Percentiles rank a stretch among this genome's conserved stretches.
phyloP scores from a whole-genome alignment of 805 yeast species.

The Candida coquimbonensis region DNA sequence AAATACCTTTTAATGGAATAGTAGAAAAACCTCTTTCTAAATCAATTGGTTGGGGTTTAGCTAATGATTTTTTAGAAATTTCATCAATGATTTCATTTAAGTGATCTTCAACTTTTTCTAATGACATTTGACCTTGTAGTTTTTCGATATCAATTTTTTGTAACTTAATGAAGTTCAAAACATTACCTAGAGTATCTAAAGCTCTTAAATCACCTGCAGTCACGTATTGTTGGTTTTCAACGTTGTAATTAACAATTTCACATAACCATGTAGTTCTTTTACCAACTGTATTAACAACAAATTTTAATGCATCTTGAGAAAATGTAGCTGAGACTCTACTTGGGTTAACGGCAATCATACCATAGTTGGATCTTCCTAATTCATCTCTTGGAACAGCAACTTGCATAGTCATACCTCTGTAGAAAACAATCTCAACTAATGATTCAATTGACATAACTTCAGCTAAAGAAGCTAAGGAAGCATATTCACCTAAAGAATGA shows the following conservation, averaged over 20 bases:
- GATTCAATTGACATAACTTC: constrained; percentile 99
- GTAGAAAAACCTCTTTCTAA: constrained; percentile 97
- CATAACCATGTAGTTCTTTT: constrained; percentile 85
- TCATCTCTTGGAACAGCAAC: constrained; percentile 99
- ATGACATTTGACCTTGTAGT: constrained; percentile 70
- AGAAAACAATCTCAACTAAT: constrained; percentile 94
- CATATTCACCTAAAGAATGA: constrained; percentile 98
- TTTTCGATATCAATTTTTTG: constrained; percentile 92
- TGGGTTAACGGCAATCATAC: constrained; percentile 99
- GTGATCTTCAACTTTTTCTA: constrained; percentile 86
- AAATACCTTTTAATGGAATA: constrained; percentile 95
- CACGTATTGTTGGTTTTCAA: constrained; percentile 96
- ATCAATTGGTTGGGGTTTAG: constrained; percentile 94
- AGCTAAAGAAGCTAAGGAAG: constrained; percentile 94
- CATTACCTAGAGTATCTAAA: constrained; percentile 87
- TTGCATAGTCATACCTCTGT: constrained; percentile 99
- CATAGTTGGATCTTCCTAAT: constrained; percentile 93
- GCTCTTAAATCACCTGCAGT: constrained; percentile 98
- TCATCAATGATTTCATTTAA: constrained; percentile 82
- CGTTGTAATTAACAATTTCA: constrained; percentile 97
- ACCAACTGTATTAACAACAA: constrained; percentile 85
- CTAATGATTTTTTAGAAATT: constrained; percentile 71
- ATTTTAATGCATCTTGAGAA: constrained; percentile 87
- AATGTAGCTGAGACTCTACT: constrained; percentile 84
- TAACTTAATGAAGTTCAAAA: constrained; percentile 84